Evolutionary conservation across 441 rosid genomes (phyloP), one percentile per base, ranked within the genome.

Genomic region (Geranium incanum): DNA sequence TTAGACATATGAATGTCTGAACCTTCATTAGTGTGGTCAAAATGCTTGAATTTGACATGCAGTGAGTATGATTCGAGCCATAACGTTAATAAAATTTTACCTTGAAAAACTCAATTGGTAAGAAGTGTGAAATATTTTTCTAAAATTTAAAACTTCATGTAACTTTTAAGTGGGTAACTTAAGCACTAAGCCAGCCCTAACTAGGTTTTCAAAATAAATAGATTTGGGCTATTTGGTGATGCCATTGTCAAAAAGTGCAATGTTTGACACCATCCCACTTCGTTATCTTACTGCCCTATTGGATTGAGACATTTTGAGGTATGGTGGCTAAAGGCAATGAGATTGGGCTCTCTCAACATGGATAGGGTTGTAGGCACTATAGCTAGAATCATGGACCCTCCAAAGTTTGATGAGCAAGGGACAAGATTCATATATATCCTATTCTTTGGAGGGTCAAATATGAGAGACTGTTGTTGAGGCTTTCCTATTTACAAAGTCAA

Each of bases 391-490:
- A 55, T 55, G 62, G 18, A 18, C 62, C 62, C 60, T 55, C 15
- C 19, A 55, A 55, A 55, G 62, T 16, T 55, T 55, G 62, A 55
- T 55, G 62, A 55, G 62, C 16, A 55, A 55, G 62, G 15, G 62
- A 55, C 62, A 55, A 55, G 19, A 55, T 55, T 55, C 62, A 16
- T 55, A 21, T 55, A 15, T 55, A 55, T 55, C 62, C 16, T 55
- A 55, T 55, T 55, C 11, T 4, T 43, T 55, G 19, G 62, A 55
- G 23, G 23, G 62, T 55, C 62, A 55, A 15, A 55, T n/a, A 57
- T 16, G 23, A 57, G 19, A 57, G 50, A 57, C 16, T 23, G 18
- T 16, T 16, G 16, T 57, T 57, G 63, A 16, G 21, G 23, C 63
- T 57, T 16, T 57, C 63, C 28, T 3, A 18, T 16, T 16, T 57